Conservation (phyloP, 2,329 filamentous ascomycete species). For the Botrytis elliptica region DNA sequence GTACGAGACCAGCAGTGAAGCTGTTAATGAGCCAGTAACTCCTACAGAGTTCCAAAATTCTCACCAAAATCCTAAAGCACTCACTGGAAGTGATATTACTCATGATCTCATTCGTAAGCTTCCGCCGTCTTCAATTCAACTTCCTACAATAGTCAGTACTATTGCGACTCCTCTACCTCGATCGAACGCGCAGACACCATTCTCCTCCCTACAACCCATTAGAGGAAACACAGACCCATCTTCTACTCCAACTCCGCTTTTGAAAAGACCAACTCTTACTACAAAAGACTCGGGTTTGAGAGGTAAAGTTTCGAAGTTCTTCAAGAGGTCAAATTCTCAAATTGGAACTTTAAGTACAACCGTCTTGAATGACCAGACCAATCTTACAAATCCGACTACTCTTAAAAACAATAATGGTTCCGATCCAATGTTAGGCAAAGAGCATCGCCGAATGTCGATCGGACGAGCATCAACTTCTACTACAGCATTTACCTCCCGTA, state of each 20-base stretch:
- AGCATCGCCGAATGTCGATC: constrained; percentile 26
- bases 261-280: constrained; percentile 21
- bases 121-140: background rate
- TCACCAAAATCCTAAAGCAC: constrained; percentile 48
- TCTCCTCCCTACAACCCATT: constrained; percentile 11
- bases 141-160: constrained; percentile 31
- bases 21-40: constrained; percentile 59
- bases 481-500: constrained; percentile 28
- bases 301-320: constrained; percentile 29
- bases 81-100: constrained; percentile 20
- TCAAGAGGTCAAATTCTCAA: constrained; percentile 29
- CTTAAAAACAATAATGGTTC: constrained; percentile 25
- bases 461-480: constrained; percentile 30
- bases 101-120: constrained; percentile 17
- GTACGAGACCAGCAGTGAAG: constrained; percentile 58
- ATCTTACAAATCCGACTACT: constrained; percentile 9
- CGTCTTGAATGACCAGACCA: constrained; percentile 18
- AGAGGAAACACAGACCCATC: background rate
- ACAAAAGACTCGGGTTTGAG: constrained; percentile 24
- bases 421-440: constrained; percentile 26
- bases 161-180: constrained; percentile 27
- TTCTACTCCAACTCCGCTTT: constrained; percentile 7
- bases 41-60: constrained; percentile 59
- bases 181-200: background rate
- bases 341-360: constrained; percentile 12